Conservation (phyloP, 2,329 filamentous ascomycete genomes). For the Fusarium chuoi region DNA sequence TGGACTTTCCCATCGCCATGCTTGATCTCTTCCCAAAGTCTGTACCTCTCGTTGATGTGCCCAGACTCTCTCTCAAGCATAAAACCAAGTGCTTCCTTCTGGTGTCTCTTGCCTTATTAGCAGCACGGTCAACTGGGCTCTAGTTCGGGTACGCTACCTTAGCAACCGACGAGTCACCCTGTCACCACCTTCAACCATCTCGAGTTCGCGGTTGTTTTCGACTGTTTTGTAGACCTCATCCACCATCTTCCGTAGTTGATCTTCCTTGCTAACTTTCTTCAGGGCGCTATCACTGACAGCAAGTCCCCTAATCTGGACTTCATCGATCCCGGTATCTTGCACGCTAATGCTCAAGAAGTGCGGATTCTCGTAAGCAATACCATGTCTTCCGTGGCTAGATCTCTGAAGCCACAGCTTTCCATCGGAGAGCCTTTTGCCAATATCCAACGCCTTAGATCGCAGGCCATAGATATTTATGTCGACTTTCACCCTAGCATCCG, state of each 20-base stretch:
- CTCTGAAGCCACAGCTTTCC: constrained; percentile 12
- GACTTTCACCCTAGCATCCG: constrained; percentile 1
- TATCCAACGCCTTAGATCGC: accelerated
- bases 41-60: not conserved
- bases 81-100: constrained; percentile 10
- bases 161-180: not conserved
- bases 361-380: not conserved
- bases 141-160: not conserved
- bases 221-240: constrained; percentile 6
- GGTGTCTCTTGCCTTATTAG: not conserved
- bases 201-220: not conserved
- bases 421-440: not conserved
- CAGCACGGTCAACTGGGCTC: accelerated
- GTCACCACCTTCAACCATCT: constrained; percentile 6
- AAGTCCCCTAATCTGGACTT: not conserved
- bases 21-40: not conserved
- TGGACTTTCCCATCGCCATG: not conserved
- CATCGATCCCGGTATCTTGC: accelerated
- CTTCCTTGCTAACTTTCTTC: not conserved
- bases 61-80: constrained; percentile 13
- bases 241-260: constrained; percentile 14
- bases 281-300: accelerated
- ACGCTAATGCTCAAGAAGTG: not conserved
- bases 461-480: constrained; percentile 7
- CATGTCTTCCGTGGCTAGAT: not conserved